Conservation (phyloP, 2,329 filamentous ascomycete genomes). For the Alternaria novae-zelandiae region DNA sequence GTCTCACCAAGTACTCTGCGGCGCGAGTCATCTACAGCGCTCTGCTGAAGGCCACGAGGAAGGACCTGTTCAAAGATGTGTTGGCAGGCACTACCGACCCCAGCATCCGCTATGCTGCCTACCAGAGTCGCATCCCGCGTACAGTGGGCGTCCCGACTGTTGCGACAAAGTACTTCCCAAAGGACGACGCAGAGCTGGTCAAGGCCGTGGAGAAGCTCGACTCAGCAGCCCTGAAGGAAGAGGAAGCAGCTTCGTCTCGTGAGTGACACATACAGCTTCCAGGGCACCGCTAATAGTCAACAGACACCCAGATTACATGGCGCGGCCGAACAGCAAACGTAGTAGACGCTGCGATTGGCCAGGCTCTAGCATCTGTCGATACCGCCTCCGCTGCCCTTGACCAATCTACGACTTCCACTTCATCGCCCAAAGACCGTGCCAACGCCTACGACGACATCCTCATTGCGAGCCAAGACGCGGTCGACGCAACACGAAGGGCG, state of each 20-base stretch:
- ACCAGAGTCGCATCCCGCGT: constrained; percentile 85
- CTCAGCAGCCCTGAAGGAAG: constrained; percentile 54
- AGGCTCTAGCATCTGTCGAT: constrained; percentile 75
- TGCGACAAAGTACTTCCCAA: constrained; percentile 78
- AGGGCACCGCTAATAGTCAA: constrained; percentile 19
- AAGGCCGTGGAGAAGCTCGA: constrained; percentile 74
- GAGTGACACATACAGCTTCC: constrained; percentile 40
- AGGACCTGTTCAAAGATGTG: constrained; percentile 84
- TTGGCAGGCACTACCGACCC: constrained; percentile 87
- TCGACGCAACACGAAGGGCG: constrained; percentile 89
- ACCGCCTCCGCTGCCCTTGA: constrained; percentile 61
- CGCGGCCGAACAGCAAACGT: constrained; percentile 83
- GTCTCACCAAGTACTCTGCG: constrained; percentile 76
- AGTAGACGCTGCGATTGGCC: constrained; percentile 89
- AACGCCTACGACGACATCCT: constrained; percentile 91
- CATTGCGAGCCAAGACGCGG: constrained; percentile 88
- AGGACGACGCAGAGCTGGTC: constrained; percentile 66
- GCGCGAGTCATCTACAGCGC: constrained; percentile 84
- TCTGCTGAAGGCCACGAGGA: constrained; percentile 69
- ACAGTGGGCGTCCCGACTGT: constrained; percentile 82
- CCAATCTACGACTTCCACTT: constrained; percentile 49
- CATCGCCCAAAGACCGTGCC: constrained; percentile 70
- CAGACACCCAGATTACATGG: constrained; percentile 75
- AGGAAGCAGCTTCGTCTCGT: constrained; percentile 57
- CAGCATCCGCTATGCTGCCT: constrained; percentile 91